Evolutionary conservation across 177 flowering plant species (phyloP).

Genomic region (Telopea speciosissima): DNA sequence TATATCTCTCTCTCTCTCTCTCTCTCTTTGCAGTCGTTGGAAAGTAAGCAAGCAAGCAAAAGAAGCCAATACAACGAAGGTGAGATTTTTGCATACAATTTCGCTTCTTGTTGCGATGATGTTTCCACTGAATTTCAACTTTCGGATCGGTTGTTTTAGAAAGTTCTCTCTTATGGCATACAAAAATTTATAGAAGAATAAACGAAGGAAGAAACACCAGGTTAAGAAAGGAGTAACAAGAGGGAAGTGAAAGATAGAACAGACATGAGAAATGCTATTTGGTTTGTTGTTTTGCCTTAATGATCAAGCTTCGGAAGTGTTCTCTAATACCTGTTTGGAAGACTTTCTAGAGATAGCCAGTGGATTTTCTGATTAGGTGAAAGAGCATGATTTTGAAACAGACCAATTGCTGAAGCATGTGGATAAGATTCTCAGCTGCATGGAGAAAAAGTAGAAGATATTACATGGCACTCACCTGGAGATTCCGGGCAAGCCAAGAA

Average conservation of each 20-base stretch:
- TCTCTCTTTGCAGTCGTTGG: constrained; percentile 3
- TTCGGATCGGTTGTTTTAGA: constrained; percentile 2
- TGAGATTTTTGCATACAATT: constrained; percentile 11
- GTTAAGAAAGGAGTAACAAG: too few relatives aligned
- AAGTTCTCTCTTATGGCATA: neutral
- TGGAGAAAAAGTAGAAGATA: neutral
- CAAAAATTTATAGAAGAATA: too few relatives aligned
- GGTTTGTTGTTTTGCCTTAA: too few relatives aligned
- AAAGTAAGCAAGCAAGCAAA: neutral
- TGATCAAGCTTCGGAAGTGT: neutral
- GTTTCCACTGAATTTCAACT: neutral
- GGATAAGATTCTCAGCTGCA: neutral
- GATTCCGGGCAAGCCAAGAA: constrained; percentile 88
- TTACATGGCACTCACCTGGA: constrained; percentile 53
- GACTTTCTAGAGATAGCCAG: constrained; percentile 91
- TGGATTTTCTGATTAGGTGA: constrained; percentile 82
- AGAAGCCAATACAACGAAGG: neutral
- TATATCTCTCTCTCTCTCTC: neutral
- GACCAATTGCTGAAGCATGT: neutral
- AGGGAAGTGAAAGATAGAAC: too few relatives aligned
- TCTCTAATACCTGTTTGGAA: constrained; percentile 68
- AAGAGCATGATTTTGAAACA: neutral
- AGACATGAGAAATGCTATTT: too few relatives aligned
- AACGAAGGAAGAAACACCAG: too few relatives aligned
- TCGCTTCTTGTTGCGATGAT: neutral